A percentile compares a stretch with the other conserved stretches of the same genome.
Conservation (phyloP, 768 basidiomycete genomes). For the Tricholoma saponaceum region DNA sequence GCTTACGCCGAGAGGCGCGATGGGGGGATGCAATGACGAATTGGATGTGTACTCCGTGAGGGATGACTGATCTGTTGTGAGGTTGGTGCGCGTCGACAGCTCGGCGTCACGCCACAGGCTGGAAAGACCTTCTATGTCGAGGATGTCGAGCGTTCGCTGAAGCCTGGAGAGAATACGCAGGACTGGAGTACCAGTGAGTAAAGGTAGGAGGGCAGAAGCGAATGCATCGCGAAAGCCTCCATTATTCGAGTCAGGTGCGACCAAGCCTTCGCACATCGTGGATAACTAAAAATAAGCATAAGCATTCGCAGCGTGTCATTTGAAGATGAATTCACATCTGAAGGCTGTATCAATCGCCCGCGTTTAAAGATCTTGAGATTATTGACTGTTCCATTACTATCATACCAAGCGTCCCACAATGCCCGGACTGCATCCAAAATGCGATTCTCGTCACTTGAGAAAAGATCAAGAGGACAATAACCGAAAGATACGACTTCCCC, state of each 20-base stretch:
- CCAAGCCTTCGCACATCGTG: conserved; percentile 22
- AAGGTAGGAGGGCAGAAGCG: conserved; percentile 40
- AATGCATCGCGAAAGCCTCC: conserved; percentile 46
- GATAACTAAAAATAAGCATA: conserved; percentile 18
- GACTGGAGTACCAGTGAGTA: conserved; percentile 47
- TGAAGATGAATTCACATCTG: conserved; percentile 41
- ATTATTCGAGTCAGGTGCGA: conserved; percentile 9
- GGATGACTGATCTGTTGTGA: conserved; percentile 17
- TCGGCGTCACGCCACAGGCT: conserved; percentile 36
- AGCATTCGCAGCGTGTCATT: neutral
- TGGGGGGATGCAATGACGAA: conserved; percentile 13
- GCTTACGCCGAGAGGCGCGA: conserved; percentile 28
- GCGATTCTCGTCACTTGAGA: conserved; percentile 62
- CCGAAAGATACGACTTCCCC: conserved; percentile 34
- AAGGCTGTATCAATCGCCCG: conserved; percentile 57
- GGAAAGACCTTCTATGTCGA: conserved; percentile 82
- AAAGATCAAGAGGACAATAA: conserved; percentile 93
- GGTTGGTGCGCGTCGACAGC: conserved; percentile 19
- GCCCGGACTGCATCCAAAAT: conserved; percentile 57
- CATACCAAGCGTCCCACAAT: conserved; percentile 73
- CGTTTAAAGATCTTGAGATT: conserved; percentile 78
- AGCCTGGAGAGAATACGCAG: conserved; percentile 52
- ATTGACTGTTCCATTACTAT: conserved; percentile 63
- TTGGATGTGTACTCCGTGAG: conserved; percentile 9
- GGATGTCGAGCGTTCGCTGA: conserved; percentile 73